Evolutionary conservation across 148 eudicot species (phyloP), one percentile per base, ranked within the genome.

Genomic region (Heliosperma pusillum): DNA sequence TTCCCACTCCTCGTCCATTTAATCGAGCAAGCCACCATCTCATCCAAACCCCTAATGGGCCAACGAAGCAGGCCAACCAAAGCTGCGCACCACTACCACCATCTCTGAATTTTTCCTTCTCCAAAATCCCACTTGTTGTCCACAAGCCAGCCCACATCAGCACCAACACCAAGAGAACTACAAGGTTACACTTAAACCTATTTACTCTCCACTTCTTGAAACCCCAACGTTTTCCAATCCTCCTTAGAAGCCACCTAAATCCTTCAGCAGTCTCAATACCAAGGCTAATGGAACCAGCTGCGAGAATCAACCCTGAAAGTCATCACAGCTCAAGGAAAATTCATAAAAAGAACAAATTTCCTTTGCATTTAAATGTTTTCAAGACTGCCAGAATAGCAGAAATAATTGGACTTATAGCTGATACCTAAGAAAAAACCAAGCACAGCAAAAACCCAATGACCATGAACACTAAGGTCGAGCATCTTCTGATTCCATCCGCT

Each of bases 401-500:
- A 50, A 50, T 50, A 50, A 50, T 50, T 50, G 55, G 13, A 50
- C 17, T 50, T 13, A 50, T 50, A 50, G 27, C n/a, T 15, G 33
- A 77, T 87, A 95, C 99, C 93, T 86, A 87, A 2, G 26, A 86
- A 7, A 88, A 80, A 80, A 26, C 97, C 97, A 10, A 90, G 86
- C 50, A 87, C 72, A 13, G 89, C 78, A 75, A 87, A 89, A 40
- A 80, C 86, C 99, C 99, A 95, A 40, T 77, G 87, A 72, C 94
- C 97, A 20, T 85, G 56, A 68, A 83, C 89, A 78, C 96, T 88
- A 75, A 95, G 97, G 65, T 95, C 92, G 6, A 95, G 90, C 96
- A 95, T 90, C 82, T 84, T 86, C 76, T 92, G 96, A 80, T 92
- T 95, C 99, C 97, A 95, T 67, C 99, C 97, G 63, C 97, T 95